Base-by-base conservation (phyloP, 2,329 filamentous ascomycete genomes). In the Botrytis fabae region DNA sequence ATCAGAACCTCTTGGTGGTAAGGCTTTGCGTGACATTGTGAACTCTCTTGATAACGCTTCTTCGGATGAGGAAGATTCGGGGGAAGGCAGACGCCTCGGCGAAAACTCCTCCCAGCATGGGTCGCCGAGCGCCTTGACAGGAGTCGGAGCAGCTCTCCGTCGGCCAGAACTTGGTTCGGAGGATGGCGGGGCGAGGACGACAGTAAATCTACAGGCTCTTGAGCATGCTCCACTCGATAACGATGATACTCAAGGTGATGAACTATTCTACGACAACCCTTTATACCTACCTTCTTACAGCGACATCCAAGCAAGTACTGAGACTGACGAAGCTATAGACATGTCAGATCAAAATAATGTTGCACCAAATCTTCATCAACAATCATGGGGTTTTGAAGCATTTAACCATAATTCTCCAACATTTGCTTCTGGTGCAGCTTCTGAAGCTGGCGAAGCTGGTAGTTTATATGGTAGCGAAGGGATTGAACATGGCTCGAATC, bases 31-130 rank as follows among this genome's bases (percentile, higher is more conserved):
- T 77, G 85, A 91, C 76, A 90, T 97, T 68, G 85, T 93, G 71
- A 87, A 90, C 70, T 85, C 87, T 72, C 92, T 88, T 79, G 86
- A 87, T 75, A 86, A 87, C 74, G 81, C 82, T 73, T 83, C 84
- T 65, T 85, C 85, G 42, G 83, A 82, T 74, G 82, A 83, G 59
- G 82, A 84, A 76, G 84, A 85, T 69, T 83, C 89, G 91, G 93
- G 93, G 92, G 93, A 97, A 91, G 93, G 89, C 84, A 90, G 85
- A 90, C 91, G 92, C 89, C 92, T 94, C 92, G 93, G 87, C 91
- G 91, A 84, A 84, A 86, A 87, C 90, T 94, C 89, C 89, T 95
- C 91, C 91, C 91, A 86, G 87, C 90, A 85, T 95, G 93, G 93
- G 89, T 95, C 91, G 91, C 93, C 93, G 93, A 94, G 92, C 92